phyloP scores from a whole-genome alignment of 2,329 filamentous ascomycete species.

The Cladorrhinum sp. region DNA sequence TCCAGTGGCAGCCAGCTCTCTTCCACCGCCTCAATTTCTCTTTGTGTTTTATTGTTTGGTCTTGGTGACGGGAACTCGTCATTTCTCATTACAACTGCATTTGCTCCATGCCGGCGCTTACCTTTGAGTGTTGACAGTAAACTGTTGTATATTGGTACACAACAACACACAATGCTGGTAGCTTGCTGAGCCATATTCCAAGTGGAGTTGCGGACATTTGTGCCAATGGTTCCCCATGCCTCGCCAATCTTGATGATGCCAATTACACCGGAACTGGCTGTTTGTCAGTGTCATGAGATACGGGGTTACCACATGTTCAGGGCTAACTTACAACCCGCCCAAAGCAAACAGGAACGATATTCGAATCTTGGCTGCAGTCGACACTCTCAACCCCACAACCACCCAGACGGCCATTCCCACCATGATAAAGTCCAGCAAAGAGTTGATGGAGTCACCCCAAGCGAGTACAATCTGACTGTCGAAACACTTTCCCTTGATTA shows the following conservation, averaged over 20 bases:
- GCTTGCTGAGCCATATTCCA: neutral
- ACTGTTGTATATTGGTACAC: neutral
- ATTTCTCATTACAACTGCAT: neutral
- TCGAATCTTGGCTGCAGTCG: neutral
- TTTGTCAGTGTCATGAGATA: neutral
- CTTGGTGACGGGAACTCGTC: neutral
- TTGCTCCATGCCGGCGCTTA: no score
- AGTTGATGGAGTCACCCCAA: neutral
- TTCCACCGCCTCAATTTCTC: neutral
- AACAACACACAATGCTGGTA: neutral
- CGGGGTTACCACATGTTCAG: neutral
- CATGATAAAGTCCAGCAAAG: neutral
- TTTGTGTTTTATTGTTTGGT: neutral
- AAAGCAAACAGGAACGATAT: constrained; percentile 1
- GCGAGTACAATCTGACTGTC: constrained; percentile 1
- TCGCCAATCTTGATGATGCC: constrained; percentile 1
- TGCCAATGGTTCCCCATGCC: neutral
- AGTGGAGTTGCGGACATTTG: neutral
- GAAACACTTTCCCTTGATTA: neutral
- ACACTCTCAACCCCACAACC: neutral
- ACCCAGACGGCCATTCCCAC: neutral
- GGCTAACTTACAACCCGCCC: constrained; percentile 1
- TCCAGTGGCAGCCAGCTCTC: neutral
- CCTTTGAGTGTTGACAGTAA: neutral
- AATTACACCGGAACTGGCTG: neutral